These are phyloP conservation scores for Paspalum notatum DNA, from an alignment of 176 grass and related monocot genomes.

Conservation along the genomic window DNA sequence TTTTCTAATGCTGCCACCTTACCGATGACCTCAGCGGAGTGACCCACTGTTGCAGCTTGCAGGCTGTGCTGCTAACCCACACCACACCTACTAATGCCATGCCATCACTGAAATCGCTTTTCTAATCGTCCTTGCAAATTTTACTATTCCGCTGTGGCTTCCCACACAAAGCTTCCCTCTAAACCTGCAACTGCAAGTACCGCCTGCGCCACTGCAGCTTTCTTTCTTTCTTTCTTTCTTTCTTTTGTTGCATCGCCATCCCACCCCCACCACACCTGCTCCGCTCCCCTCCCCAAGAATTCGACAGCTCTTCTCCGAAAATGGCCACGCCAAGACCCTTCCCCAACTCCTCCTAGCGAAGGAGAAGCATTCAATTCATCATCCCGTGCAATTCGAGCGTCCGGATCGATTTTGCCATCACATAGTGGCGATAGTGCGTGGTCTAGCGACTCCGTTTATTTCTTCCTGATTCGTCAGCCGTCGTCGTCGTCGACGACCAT, in stretches of 20 bases:
- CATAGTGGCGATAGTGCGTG: too few relatives aligned
- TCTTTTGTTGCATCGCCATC: slow-evolving; percentile 34
- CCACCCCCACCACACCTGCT: slow-evolving; percentile 3
- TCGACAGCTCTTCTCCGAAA: not conserved
- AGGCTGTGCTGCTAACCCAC: slow-evolving; percentile 36
- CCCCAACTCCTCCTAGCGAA: slow-evolving; percentile 1
- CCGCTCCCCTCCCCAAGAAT: not conserved
- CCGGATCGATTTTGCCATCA: not conserved
- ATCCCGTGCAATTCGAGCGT: not conserved
- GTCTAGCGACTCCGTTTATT: too few relatives aligned
- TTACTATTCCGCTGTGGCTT: not conserved
- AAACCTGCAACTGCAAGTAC: slow-evolving; percentile 34
- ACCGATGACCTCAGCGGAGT: too few relatives aligned
- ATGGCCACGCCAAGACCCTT: slow-evolving; percentile 39
- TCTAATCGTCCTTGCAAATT: not conserved
- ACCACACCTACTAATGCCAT: slow-evolving; percentile 42
- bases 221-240: too few relatives aligned
- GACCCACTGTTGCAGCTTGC: too few relatives aligned
- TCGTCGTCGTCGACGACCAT: too few relatives aligned
- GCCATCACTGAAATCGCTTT: not conserved
- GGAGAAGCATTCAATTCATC: not conserved
- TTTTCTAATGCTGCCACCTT: too few relatives aligned
- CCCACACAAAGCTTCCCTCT: slow-evolving; percentile 50
- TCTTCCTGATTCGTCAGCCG: too few relatives aligned
- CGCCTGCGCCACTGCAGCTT: too few relatives aligned